Base-by-base conservation (phyloP, 176 grass and related monocot genomes). In the Thinopyrum elongatum region DNA sequence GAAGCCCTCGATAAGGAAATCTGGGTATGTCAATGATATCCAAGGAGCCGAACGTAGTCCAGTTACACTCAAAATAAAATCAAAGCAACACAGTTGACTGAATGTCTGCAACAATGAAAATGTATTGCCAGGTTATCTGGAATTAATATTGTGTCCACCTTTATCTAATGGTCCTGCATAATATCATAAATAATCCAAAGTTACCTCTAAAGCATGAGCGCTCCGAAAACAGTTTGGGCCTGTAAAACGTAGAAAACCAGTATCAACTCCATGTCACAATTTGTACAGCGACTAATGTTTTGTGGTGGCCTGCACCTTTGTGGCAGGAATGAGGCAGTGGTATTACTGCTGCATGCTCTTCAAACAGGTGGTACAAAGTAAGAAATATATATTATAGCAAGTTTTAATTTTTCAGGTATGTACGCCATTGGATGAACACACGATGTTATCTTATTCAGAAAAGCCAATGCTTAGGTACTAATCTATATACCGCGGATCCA, bases 161-260 rank as follows among this genome's bases (percentile, higher is more conserved):
- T 41, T 49, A 34, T 73, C 26, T 42, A 38, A 71, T 77, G 59
- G 22, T 77, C 42, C 41, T 77, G 25, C 19, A 27, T 28, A 46
- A 38, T n/a, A 72, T 70, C 29, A 73, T 78, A 57, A 27, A 46
- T 81, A 8, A 14, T 60, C 61, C 23, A 2, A 92, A 79, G 3
- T 93, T 94, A 98, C 93, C 93, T 98, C 85, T 21, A 95, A 91
- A 55, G 91, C 96, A 78, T 95, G 93, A 88, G 86, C 19, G 88
- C 96, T 66, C 93, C 91, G 34, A 81, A 95, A 82, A 98, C 82
- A 80, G 93, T 98, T 74, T 94, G 88, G 81, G 93, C 91, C 96
- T 95, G 88, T 47, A 95, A 91, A 86, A 89, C 41, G 74, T 42
- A 75, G 42, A 33, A 10, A 84, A 25, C 21, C 26, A 12, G 29